Base-by-base conservation (phyloP, 2,329 filamentous ascomycete species). In the Alternaria conjuncta region DNA sequence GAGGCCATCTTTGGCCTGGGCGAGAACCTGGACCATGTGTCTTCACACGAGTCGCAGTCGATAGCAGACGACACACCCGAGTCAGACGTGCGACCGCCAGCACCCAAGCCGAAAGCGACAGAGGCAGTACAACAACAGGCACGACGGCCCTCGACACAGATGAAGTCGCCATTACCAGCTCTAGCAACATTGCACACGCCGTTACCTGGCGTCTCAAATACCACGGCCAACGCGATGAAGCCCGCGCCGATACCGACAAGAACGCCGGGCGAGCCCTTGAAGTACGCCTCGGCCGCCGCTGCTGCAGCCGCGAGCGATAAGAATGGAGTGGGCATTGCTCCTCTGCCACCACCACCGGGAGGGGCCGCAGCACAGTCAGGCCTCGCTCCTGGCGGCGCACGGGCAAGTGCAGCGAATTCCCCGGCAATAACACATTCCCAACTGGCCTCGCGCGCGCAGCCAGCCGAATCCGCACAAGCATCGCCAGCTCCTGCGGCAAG, bases 221-320 rank as follows among this genome's bases (percentile, higher is more conserved):
- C 86, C 55, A 82, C 86, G 61, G 85, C 85, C 57, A 85, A 85
- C 57, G 83, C 86, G 57, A 98, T 98, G 95, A 99, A 98, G 84
- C 95, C 96, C 12, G 96, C 96, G 18, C 90, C 93, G 18, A 82
- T 94, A 72, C 96, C 96, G 1, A 89, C 92, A 63, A 89, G 95
- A 78, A 90, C 92, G 7, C 92, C 93, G 5, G 94, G 94, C 51
- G 95, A 98, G 79, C 93, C 92, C 2, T 85, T 99, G 70, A 98
- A 98, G 82, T 99, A 99, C 78, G 96, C 96, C 47, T 98, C 96
- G 41, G 96, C 96, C 0, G 96, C 96, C 0, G 96, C 96, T 0
- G 96, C 96, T 0, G 96, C 95, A 0, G 95, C 96, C 1, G 93
- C 94, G 49, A 94, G 89, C 79, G 94, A 97, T 82, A 94, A 93